Percentiles rank a stretch among this genome's conserved stretches.
Evolutionary conservation across 805 yeast genomes (phyloP).

Genomic region (Kodamaea kaohsiungensis): DNA sequence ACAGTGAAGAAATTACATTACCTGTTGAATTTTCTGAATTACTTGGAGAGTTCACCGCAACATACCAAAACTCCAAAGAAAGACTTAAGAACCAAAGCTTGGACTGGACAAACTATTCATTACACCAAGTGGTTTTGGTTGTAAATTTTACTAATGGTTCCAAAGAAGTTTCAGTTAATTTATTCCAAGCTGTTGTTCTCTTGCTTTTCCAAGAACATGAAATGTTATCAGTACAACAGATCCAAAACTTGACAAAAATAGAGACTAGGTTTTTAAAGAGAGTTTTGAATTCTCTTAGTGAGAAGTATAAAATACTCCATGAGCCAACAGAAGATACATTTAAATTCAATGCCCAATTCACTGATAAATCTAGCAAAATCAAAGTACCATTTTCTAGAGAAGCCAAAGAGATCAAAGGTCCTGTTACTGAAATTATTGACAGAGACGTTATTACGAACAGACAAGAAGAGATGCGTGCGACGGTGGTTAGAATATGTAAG

Average conservation of each 20-base stretch:
- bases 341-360: conserved; percentile 25
- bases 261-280: conserved; percentile 29
- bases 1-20: conserved; percentile 14
- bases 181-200: conserved; percentile 46
- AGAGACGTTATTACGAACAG: conserved; percentile 21
- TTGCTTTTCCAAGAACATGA: conserved; percentile 36
- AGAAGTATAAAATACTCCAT: conserved; percentile 31
- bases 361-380: conserved; percentile 28
- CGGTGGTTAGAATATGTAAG: conserved; percentile 37
- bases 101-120: conserved; percentile 43
- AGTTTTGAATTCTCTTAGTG: conserved; percentile 31
- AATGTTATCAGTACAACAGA: conserved; percentile 18
- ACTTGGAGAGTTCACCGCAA: conserved; percentile 22
- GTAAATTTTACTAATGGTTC: conserved; percentile 31
- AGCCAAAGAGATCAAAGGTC: conserved; percentile 4
- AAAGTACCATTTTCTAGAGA: conserved; percentile 30
- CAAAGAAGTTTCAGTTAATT: conserved; percentile 38
- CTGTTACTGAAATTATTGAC: conserved; percentile 6
- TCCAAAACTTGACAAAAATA: conserved; percentile 33
- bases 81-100: conserved; percentile 27
- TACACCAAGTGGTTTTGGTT: conserved; percentile 41
- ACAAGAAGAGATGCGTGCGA: conserved; percentile 28
- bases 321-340: conserved; percentile 12
- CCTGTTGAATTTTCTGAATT: conserved; percentile 22
- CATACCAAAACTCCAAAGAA: conserved; percentile 22